Evolutionary conservation across 345 rosid genomes (phyloP), one percentile per base, ranked within the genome.

Genomic region (Pseudoturritis turrita): DNA sequence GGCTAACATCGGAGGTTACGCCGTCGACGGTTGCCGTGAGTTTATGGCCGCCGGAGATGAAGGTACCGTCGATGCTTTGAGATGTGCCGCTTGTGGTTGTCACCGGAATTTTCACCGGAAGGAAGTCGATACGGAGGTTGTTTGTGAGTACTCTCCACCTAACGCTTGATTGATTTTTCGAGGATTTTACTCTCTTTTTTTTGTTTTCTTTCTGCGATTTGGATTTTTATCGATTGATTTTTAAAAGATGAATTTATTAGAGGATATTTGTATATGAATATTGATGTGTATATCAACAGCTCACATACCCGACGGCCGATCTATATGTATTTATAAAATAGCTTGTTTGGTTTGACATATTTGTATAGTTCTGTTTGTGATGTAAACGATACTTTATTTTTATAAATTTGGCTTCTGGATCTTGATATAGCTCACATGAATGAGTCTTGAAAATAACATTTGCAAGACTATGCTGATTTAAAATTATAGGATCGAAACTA

Each of bases 21-120:
- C 92, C 10, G 87, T 89, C 0, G 96, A 89, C 28, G 96, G 96
- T 10, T 89, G 96, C 82, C 82, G 92, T 44, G 96, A 89, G 76
- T 89, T 89, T 85, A 81, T 86, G 90, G 84, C 89, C 0, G 74
- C 76, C 47, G 89, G 91, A 2, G 76, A 55, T 12, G 87, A 84
- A 55, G 88, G 83, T 2, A 76, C 80, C 4, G 58, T 14, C 0
- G 81, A 72, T 14, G 89, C 87, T 6, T 81, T 84, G 31, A 72
- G 77, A 4, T 89, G 92, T 19, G 96, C 91, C 2, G 96, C 96
- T 63, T 89, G 96, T 55, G 86, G 90, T 49, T 89, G 90, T 59
- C 96, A 89, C 78, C 75, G 96, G 72, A 89, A 84, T 69, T 89
- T 87, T 66, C 96, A 89, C 62, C 71, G 90, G 76, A 85, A 81